Base-by-base conservation (phyloP, 164 flowering plant genomes). In the Magnolia kwangsiensis region DNA sequence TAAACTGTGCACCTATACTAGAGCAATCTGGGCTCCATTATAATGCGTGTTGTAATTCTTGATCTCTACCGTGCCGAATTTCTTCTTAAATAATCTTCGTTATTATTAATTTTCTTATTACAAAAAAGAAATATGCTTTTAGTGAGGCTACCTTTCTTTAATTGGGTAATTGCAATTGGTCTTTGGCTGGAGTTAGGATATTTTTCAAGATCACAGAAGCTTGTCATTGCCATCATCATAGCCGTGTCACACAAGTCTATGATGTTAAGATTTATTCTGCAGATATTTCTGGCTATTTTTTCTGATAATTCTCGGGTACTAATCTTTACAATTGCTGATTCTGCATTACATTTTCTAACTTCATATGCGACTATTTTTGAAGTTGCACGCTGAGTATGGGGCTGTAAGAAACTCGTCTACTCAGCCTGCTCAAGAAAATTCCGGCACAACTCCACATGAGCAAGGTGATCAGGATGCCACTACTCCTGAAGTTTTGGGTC, bases 371-470 rank as follows among this genome's bases (percentile, higher is more conserved):
- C 73, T 72, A 51, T 51, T 71, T 76, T 73, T 69, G 11, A 79
- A 94, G 98, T 72, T 92, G 27, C 82, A 82, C 76, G 74, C 83
- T 21, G 94, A 88, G 77, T 95, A 91, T 81, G 91, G 88, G 23
- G 91, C 91, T 11, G 74, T 86, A 51, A 83, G 80, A 75, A 80
- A 79, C 77, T 69, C 77, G 4, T 24, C 72, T 5, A 71, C 73
- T 67, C 82, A 87, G 67, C 77, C 86, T 31, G 29, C 81, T 19
- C 74, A 23, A 11, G 77, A 74, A n/a, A 82, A 70, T 80, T 75
- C 64, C 16, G 83, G 64, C 82, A 50, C 83, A 13, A 75, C 75
- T 29, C 72, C 79, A 31, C 69, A 81, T 51, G 83, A 73, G 80
- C 75, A 74, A 49, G 78, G 69, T 20, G 76, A 68, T 29, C 87